A percentile compares a stretch with the other conserved stretches of the same genome.
Conservation (phyloP, 768 basidiomycete species). For the Boletus sp. region DNA sequence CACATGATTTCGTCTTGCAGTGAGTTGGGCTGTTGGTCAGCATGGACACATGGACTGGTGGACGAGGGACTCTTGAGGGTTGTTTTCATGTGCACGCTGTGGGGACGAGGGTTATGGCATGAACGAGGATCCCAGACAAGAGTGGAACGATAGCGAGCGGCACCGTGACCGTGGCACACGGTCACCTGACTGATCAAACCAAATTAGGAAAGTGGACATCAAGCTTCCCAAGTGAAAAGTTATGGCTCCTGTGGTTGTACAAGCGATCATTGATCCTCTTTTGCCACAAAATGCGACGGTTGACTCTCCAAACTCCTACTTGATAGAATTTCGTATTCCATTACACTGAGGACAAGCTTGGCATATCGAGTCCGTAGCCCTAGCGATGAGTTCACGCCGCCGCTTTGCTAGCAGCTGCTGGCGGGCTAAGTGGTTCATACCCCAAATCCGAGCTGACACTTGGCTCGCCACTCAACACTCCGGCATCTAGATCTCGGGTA, state of each 20-base stretch:
- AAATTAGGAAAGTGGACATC: too few species aligned
- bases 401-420: conserved; percentile 30
- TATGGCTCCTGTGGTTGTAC: conserved; percentile 72
- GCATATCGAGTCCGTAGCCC: conserved; percentile 33
- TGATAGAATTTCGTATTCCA: conserved; percentile 30
- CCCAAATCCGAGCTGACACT: conserved; percentile 38
- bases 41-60: too few species aligned
- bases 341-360: conserved; percentile 37
- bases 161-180: too few species aligned
- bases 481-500: conserved; percentile 43
- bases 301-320: conserved; percentile 33
- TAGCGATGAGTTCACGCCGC: conserved; percentile 33
- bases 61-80: too few species aligned
- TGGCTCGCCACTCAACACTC: conserved; percentile 34
- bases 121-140: too few species aligned
- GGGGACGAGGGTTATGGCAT: too few species aligned
- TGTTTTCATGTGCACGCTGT: too few species aligned
- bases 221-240: too few species aligned
- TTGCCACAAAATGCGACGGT: conserved; percentile 34
- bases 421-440: conserved; percentile 31
- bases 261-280: conserved; percentile 65
- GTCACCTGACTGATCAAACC: too few species aligned
- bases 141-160: too few species aligned
- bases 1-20: too few species aligned
- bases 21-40: too few species aligned